Conservation (phyloP, 1,284 basidiomycete species). For the Gymnopus androsaceus region DNA sequence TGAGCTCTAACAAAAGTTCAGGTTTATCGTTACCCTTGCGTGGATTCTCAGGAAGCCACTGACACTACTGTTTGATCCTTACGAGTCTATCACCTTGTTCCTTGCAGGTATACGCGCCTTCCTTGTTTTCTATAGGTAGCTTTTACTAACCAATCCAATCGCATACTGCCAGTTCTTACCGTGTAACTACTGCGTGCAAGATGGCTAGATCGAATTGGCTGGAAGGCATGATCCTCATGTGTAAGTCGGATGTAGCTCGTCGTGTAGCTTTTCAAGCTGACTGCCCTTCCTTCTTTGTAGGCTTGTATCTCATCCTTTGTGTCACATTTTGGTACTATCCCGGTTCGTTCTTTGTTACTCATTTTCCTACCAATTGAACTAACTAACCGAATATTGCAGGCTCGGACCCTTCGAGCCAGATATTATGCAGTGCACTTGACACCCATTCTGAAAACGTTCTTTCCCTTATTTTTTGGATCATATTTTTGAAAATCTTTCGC, state of each 20-base stretch:
- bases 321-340: conserved; percentile 70
- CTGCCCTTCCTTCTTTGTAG: conserved; percentile 29
- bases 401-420: conserved; percentile 4
- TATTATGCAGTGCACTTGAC: not conserved
- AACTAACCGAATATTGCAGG: not conserved
- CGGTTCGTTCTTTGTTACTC: conserved; percentile 29
- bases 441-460: not conserved
- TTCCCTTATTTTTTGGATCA: too few species aligned
- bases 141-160: conserved; percentile 16
- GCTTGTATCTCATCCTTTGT: conserved; percentile 62
- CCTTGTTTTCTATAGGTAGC: not conserved
- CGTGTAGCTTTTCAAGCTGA: not conserved
- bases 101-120: conserved; percentile 39
- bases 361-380: not conserved
- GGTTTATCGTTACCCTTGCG: conserved; percentile 60
- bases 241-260: conserved; percentile 33
- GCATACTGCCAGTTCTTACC: conserved; percentile 46
- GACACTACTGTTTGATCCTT: conserved; percentile 77
- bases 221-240: conserved; percentile 57
- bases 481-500: not conserved
- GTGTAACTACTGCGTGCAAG: conserved; percentile 67
- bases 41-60: conserved; percentile 75
- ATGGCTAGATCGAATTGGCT: conserved; percentile 70
- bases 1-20: conserved; percentile 28
- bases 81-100: conserved; percentile 67